phyloP scores from a whole-genome alignment of 2,329 filamentous ascomycete species.

The Pseudophaeomoniella oleicola region DNA sequence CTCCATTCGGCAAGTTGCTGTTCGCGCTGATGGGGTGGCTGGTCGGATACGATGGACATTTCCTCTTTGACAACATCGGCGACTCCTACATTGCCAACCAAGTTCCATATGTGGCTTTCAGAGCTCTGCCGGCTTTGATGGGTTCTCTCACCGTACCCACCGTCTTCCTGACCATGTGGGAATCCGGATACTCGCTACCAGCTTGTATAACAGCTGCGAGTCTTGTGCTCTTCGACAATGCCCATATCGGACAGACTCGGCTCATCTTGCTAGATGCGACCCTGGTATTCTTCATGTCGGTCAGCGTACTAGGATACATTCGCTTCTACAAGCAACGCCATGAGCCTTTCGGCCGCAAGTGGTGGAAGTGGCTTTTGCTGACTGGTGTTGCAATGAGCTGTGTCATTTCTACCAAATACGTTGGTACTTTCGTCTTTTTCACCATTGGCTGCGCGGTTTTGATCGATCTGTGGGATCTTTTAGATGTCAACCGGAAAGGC shows the following conservation, averaged over 20 bases:
- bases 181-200: conserved; percentile 91
- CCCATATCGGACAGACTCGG: conserved; percentile 90
- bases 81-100: conserved; percentile 96
- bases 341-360: conserved; percentile 78
- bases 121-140: conserved; percentile 79
- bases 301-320: conserved; percentile 86
- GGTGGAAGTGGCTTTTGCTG: conserved; percentile 98
- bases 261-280: conserved; percentile 91
- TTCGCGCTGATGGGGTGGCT: conserved; percentile 97
- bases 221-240: conserved; percentile 88
- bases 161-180: conserved; percentile 97
- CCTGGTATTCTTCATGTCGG: conserved; percentile 87
- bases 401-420: conserved; percentile 97
- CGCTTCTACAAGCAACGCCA: conserved; percentile 96
- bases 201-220: conserved; percentile 77
- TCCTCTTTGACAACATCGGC: conserved; percentile 98
- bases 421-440: conserved; percentile 91
- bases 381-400: conserved; percentile 92
- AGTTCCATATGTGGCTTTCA: conserved; percentile 92
- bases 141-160: conserved; percentile 89
- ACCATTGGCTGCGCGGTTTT: conserved; percentile 87
- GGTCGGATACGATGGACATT: conserved; percentile 90
- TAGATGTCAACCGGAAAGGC: conserved; percentile 73
- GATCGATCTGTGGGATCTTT: conserved; percentile 88
- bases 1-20: conserved; percentile 92